Evolutionary conservation across 768 basidiomycete genomes (phyloP).

Genomic region (Suillus luteus): DNA sequence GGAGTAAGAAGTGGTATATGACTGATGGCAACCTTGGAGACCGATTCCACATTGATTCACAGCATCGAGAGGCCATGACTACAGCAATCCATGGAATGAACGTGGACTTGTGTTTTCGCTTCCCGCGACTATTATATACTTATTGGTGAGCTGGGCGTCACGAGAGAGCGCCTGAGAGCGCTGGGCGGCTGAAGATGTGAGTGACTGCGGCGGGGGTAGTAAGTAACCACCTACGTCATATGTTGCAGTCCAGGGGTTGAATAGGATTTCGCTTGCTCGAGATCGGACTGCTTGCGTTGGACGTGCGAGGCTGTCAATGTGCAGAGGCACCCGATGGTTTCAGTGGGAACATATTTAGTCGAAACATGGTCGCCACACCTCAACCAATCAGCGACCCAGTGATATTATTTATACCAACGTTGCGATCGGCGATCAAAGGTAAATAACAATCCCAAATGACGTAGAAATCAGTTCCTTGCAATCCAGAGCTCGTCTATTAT

Average conservation of each 20-base stretch:
- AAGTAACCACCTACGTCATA: not conserved
- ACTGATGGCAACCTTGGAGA: conserved; percentile 17
- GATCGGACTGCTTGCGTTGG: not conserved
- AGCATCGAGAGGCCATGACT: not conserved
- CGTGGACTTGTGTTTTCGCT: not conserved
- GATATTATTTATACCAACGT: not conserved
- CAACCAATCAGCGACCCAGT: not conserved
- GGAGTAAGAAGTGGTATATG: not conserved
- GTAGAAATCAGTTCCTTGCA: not conserved
- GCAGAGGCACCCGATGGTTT: not conserved
- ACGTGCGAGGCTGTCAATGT: not conserved
- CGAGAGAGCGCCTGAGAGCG: not conserved
- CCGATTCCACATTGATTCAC: not conserved
- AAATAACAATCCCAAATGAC: not conserved
- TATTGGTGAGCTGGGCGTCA: not conserved
- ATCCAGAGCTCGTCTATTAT: not conserved
- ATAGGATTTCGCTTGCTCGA: not conserved
- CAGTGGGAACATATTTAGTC: not conserved
- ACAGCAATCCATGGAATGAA: not conserved
- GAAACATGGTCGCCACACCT: not conserved
- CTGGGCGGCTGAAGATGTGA: too few species aligned
- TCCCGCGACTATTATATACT: not conserved
- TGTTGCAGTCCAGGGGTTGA: not conserved
- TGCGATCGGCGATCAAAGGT: conserved; percentile 5
- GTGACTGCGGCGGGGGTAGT: too few species aligned